A percentile compares a stretch with the other conserved stretches of the same genome.
Conservation (phyloP, 1,139 yeast species). For the Petasospora rhodanensis region DNA sequence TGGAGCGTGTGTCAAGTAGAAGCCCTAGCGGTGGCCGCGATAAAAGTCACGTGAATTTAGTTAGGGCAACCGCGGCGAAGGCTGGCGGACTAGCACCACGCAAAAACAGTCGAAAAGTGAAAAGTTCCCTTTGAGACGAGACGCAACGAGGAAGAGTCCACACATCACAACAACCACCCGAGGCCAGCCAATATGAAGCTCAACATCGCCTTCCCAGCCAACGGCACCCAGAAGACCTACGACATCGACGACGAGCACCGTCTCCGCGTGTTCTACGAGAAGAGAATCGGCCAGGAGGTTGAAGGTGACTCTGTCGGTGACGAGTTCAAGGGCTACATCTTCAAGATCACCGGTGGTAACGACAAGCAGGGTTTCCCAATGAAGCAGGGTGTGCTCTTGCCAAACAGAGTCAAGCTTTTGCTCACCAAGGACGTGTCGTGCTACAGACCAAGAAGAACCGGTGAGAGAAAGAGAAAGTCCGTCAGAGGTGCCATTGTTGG, state of each 20-base stretch:
- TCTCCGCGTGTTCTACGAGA: slow-evolving; percentile 97
- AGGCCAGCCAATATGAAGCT: too few relatives aligned
- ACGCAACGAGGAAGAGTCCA: too few relatives aligned
- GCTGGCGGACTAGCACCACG: too few relatives aligned
- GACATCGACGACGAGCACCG: slow-evolving; percentile 99
- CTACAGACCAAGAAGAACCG: slow-evolving; percentile 99
- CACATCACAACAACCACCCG: too few relatives aligned
- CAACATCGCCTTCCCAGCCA: slow-evolving; percentile 99
- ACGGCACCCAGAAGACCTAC: slow-evolving; percentile 98
- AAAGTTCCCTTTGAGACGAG: too few relatives aligned
- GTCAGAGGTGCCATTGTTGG: slow-evolving; percentile 99
- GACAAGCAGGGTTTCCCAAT: slow-evolving; percentile 99
- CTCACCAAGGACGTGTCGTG: slow-evolving; percentile 94
- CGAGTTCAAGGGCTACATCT: slow-evolving; percentile 98
- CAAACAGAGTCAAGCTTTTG: slow-evolving; percentile 98
- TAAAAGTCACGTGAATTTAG: too few relatives aligned
- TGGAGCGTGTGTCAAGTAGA: too few relatives aligned
- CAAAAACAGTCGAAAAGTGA: too few relatives aligned
- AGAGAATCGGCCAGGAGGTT: slow-evolving; percentile 99
- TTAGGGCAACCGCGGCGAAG: too few relatives aligned
- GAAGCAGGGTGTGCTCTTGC: slow-evolving; percentile 99
- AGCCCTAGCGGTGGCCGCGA: too few relatives aligned
- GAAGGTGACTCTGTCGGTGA: slow-evolving; percentile 98
- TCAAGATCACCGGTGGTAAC: slow-evolving; percentile 99
- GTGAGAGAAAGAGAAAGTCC: slow-evolving; percentile 99